Base-by-base conservation (phyloP, 2,329 filamentous ascomycete species). In the Akanthomyces lecanii region DNA sequence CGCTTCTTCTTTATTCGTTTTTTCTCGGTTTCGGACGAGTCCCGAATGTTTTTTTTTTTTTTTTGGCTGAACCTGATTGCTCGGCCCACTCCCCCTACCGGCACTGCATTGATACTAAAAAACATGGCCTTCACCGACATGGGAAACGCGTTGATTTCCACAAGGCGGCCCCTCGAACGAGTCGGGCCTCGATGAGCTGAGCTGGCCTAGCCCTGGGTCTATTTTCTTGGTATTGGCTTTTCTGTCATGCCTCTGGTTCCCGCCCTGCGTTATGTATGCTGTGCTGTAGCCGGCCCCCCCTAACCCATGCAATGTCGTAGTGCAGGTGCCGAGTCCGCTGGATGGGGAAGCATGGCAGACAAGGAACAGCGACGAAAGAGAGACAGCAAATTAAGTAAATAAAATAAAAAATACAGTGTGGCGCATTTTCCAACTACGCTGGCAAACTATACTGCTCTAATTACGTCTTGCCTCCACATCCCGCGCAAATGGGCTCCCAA, bases 401-500 rank as follows among this genome's bases (percentile, higher is more conserved):
- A 23, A 25, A 25, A 42, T n/a, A 21, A 57, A 57, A 60, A 51
- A 42, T 52, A 42, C 23, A 60, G 45, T 52, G 48, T 60, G 57
- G 57, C 47, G 33, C 14, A 40, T 28, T 8, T 36, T 33, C 47
- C 50, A 18, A 14, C 28, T 30, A 14, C 50, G 6, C 5, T 33
- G 21, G 8, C 30, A 48, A 28, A 25, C 21, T 48, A 48, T 33
- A 11, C 44, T 45, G 44, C 45, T 50, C 21, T 59, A 50, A 59
- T 50, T 28, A 59, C 44, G 45, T 50, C n/a, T 28, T 16, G 30
- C 23, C 56, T 51, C 56, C 56, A 59, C 56, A 59, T 51, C 23
- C 56, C 5, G 1, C 25, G 33, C 33, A 36, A 30, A 33, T 21
- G 30, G 33, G 33, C 8, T 36, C 33, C 28, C 50, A 36, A 36